These are phyloP conservation scores for Cutaneotrichosporon arboriforme DNA, from an alignment of 1,284 basidiomycete genomes.

Conservation along the genomic window DNA sequence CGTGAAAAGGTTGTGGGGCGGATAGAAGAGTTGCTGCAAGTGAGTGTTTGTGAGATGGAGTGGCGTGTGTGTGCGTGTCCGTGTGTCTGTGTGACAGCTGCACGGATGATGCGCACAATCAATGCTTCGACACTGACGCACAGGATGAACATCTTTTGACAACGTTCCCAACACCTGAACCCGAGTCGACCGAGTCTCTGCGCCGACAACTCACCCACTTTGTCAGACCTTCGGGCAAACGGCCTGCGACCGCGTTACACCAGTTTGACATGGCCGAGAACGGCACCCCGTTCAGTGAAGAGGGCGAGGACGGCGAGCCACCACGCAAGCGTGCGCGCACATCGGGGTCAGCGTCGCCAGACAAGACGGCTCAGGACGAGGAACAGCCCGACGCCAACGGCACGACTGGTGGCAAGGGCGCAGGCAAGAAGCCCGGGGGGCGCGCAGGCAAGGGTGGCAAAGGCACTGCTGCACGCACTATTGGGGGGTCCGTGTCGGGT, in stretches of 20 bases:
- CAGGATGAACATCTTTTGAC: conserved; percentile 70
- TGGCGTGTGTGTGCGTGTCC: neutral
- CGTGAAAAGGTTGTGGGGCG: conserved; percentile 71
- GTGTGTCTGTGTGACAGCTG: neutral
- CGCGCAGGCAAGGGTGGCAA: conserved; percentile 1
- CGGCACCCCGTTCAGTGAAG: conserved; percentile 15
- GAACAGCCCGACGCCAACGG: conserved; percentile 17
- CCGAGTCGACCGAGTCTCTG: conserved; percentile 59
- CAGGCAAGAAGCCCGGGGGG: conserved; percentile 22
- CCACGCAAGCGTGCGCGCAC: conserved; percentile 21
- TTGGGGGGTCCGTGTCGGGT: neutral
- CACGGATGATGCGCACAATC: neutral
- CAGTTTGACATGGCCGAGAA: conserved; percentile 28
- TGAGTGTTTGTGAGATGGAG: conserved; percentile 40
- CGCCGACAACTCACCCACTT: conserved; percentile 62
- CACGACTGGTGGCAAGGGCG: conserved; percentile 16
- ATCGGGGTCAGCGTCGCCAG: conserved; percentile 4
- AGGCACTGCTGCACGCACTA: conserved; percentile 14
- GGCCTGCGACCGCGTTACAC: conserved; percentile 28
- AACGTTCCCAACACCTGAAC: conserved; percentile 68
- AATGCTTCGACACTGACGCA: neutral
- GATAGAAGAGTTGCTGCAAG: conserved; percentile 78
- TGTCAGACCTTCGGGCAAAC: conserved; percentile 37
- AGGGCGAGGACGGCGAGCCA: conserved; percentile 26
- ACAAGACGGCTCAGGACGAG: conserved; percentile 16